Conservation (phyloP, 2,329 filamentous ascomycete genomes). For the Epichloe gansuensis region DNA sequence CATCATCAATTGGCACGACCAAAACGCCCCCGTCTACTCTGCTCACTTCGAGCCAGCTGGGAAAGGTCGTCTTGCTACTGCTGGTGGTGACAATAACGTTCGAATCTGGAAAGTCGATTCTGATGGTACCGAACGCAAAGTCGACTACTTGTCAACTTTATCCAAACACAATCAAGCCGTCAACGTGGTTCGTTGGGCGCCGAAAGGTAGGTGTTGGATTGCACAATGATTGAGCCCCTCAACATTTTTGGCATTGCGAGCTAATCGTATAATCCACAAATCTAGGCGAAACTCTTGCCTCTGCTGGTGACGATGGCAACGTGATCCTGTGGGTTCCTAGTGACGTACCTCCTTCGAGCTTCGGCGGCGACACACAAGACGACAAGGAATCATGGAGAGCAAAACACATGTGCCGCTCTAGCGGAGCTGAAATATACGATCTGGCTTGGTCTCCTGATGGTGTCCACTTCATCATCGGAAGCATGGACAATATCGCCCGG, state of each 20-base stretch:
- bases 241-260: neutral
- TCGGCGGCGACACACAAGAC: slow-evolving; percentile 75
- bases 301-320: slow-evolving; percentile 93
- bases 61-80: slow-evolving; percentile 84
- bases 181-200: slow-evolving; percentile 93
- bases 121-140: slow-evolving; percentile 73
- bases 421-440: slow-evolving; percentile 94
- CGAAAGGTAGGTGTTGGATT: slow-evolving; percentile 52
- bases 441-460: slow-evolving; percentile 98
- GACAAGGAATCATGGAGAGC: slow-evolving; percentile 96
- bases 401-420: slow-evolving; percentile 95
- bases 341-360: slow-evolving; percentile 53
- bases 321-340: slow-evolving; percentile 92
- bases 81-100: slow-evolving; percentile 92
- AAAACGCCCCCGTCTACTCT: slow-evolving; percentile 93
- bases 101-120: slow-evolving; percentile 85
- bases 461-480: slow-evolving; percentile 90
- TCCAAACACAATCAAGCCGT: slow-evolving; percentile 93
- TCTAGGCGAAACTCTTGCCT: slow-evolving; percentile 80
- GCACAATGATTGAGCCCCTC: neutral
- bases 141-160: slow-evolving; percentile 84
- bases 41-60: slow-evolving; percentile 90
- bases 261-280: slow-evolving; percentile 2
- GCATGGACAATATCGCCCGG: slow-evolving; percentile 96
- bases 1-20: slow-evolving; percentile 97